Evolutionary conservation across 768 basidiomycete species (phyloP).

Genomic region (Pisolithus marmoratus): DNA sequence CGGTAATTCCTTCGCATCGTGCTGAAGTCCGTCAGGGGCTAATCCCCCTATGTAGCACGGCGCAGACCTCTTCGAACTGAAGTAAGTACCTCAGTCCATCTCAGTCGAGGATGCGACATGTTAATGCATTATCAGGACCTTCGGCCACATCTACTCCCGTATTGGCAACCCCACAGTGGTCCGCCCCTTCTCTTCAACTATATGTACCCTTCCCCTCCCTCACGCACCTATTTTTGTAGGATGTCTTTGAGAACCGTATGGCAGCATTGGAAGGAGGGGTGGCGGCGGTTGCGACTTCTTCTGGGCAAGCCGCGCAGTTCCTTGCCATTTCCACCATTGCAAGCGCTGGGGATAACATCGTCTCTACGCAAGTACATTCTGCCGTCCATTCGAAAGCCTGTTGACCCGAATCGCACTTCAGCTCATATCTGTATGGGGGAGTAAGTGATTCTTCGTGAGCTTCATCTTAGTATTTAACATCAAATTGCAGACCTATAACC

Average conservation of each 20-base stretch:
- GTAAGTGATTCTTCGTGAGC: constrained; percentile 28
- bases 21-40: neutral
- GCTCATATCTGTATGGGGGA: constrained; percentile 55
- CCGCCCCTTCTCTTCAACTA: constrained; percentile 17
- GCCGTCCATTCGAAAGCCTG: neutral
- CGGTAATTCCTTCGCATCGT: constrained; percentile 24
- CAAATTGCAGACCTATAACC: constrained; percentile 49
- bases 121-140: constrained; percentile 20
- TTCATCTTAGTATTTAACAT: neutral
- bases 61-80: constrained; percentile 49
- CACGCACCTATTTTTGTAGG: constrained; percentile 25
- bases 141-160: constrained; percentile 50
- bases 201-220: neutral
- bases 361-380: constrained; percentile 40
- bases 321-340: constrained; percentile 52
- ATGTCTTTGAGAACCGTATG: constrained; percentile 61
- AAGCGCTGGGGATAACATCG: constrained; percentile 56
- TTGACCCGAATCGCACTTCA: constrained; percentile 10
- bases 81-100: constrained; percentile 11
- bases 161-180: constrained; percentile 55
- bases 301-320: constrained; percentile 61
- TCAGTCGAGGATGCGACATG: neutral
- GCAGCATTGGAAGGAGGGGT: constrained; percentile 59
- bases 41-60: constrained; percentile 34
- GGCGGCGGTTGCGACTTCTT: constrained; percentile 51